Percentiles rank a stretch among this genome's conserved stretches.
These are phyloP conservation scores for Agrocybe praecox DNA, from an alignment of 768 basidiomycete genomes.

Conservation along the genomic window DNA sequence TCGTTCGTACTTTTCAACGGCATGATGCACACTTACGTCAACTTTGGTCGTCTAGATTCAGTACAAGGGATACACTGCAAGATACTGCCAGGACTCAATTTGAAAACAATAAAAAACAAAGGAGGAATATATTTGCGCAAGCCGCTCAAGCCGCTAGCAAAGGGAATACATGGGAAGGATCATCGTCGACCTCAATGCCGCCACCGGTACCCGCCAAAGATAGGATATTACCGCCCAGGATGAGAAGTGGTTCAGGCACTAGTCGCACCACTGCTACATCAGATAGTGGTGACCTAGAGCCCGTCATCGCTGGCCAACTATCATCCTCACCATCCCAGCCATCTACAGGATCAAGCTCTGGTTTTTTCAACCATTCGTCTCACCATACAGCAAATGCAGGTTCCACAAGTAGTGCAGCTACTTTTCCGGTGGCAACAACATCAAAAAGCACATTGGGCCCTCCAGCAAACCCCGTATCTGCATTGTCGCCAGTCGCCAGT, in stretches of 20 bases:
- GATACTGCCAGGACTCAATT: constrained; percentile 80
- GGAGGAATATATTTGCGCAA: constrained; percentile 72
- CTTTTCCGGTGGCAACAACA: constrained; percentile 30
- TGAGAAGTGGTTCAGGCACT: constrained; percentile 82
- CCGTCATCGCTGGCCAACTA: constrained; percentile 48
- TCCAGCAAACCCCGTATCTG: constrained; percentile 41
- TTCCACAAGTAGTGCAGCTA: constrained; percentile 31
- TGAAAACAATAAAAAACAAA: constrained; percentile 77
- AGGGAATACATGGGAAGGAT: constrained; percentile 61
- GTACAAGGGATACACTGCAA: constrained; percentile 75
- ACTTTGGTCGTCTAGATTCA: constrained; percentile 47
- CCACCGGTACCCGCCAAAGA: constrained; percentile 49
- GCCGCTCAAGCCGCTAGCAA: constrained; percentile 74
- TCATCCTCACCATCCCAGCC: constrained; percentile 69
- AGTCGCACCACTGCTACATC: constrained; percentile 78
- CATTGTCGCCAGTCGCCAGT: constrained; percentile 75
- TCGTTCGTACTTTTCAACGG: constrained; percentile 52
- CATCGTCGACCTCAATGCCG: constrained; percentile 41
- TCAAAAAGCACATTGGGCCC: constrained; percentile 36
- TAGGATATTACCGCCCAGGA: constrained; percentile 47
- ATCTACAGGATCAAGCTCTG: constrained; percentile 45
- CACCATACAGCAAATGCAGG: constrained; percentile 30
- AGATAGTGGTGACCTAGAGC: constrained; percentile 69
- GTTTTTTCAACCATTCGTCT: constrained; percentile 33
- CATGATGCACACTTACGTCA: background rate